A percentile compares a stretch with the other conserved stretches of the same genome.
phyloP scores from a whole-genome alignment of 495 filamentous ascomycete species.

The Umbilicaria muhlenbergii region DNA sequence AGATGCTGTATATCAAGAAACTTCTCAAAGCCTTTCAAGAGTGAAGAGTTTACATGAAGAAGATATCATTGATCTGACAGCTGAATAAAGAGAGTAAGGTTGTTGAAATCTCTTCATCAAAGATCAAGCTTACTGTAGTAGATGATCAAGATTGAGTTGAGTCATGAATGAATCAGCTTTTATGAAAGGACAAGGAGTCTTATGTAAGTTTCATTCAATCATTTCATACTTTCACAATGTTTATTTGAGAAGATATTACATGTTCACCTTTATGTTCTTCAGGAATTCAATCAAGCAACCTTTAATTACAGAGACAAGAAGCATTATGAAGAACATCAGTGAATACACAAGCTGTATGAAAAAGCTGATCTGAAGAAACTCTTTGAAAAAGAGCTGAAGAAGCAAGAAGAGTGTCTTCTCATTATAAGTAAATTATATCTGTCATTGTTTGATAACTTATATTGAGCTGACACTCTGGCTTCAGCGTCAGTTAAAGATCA shows the following conservation, averaged over 20 bases:
- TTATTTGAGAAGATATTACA: not conserved
- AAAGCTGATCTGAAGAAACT: not conserved
- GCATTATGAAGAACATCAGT: not conserved
- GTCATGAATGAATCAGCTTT: conserved; percentile 1
- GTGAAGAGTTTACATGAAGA: not conserved
- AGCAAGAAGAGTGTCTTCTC: not conserved
- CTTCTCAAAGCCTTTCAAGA: not conserved
- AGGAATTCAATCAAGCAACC: not conserved
- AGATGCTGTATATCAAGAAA: conserved; percentile 3
- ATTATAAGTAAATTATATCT: not conserved
- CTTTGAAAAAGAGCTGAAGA: not conserved
- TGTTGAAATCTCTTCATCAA: not conserved
- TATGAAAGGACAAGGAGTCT: not conserved
- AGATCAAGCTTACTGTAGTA: not conserved
- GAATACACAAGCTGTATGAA: not conserved
- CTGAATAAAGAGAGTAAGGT: conserved; percentile 1
- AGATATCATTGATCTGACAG: conserved; percentile 3
- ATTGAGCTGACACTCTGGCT: too few species aligned
- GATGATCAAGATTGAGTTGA: not conserved
- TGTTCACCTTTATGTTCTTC: not conserved
- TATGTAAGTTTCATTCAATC: conserved; percentile 1
- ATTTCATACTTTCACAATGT: not conserved
- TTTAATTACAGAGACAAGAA: not conserved
- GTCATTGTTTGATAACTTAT: too few species aligned
- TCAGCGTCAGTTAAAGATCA: too few species aligned